Evolutionary conservation across 441 rosid genomes (phyloP), one percentile per base, ranked within the genome.

Genomic region (Kokia cookei): DNA sequence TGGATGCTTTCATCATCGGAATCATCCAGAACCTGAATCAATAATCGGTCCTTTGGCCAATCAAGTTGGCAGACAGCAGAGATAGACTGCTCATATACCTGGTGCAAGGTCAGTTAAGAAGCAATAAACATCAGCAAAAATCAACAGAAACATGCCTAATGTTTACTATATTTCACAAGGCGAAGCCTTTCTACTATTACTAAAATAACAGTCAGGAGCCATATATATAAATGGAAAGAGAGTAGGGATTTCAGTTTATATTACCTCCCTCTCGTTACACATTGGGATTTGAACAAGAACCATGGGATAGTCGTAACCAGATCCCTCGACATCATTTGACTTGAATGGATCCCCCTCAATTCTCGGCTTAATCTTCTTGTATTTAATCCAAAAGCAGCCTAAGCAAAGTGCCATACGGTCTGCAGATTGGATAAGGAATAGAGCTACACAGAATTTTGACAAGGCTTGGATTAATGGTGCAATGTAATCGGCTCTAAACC

Each of bases 261-360:
- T 71, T 84, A 94, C 98, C 98, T 95, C 99, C 74, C 80, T 91
- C 77, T 95, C 99, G 65, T 94, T 94, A 65, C 95, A 92, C 98
- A 94, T 94, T 35, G 97, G 98, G 47, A 94, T 94, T 82, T 94
- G 97, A 80, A 94, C 99, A 77, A 95, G 98, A 85, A 93, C 98
- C 98, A 87, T 90, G 32, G 99, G 99, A 72, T 86, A 90, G 72
- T 75, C 83, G 63, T 35, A 85, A 22, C 83, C 79, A 7, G 86
- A 79, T 65, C 88, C 88, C 75, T 89, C 93, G 73, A 79, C 82
- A 82, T 87, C 91, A 78, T 80, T 85, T 10, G 92, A 81, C 71
- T 83, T 79, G 75, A 87, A 91, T 1, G 94, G 87, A 73, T 90
- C 85, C 53, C 85, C 91, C n/a, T 80, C 76, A 29, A 87, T 76